phyloP scores from a whole-genome alignment of 306 rosid species.

The Cyclanthera cordifolia region DNA sequence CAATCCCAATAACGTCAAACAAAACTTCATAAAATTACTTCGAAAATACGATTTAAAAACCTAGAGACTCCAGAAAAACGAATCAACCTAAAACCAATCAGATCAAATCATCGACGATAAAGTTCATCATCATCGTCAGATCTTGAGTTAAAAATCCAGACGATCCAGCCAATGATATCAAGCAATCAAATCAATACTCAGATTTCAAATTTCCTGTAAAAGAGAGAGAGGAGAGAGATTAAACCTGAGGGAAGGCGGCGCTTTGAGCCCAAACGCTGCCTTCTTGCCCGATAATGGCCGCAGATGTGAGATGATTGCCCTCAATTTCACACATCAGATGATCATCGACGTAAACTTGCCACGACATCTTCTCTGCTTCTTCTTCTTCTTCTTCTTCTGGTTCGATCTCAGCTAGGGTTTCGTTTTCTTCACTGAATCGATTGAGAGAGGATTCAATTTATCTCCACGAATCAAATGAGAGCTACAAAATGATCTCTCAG shows the following conservation, averaged over 20 bases:
- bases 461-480: not conserved
- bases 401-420: not conserved
- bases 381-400: not conserved
- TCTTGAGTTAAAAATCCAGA: not conserved
- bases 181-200: not conserved
- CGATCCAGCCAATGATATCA: not conserved
- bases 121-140: not conserved
- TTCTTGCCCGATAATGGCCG: conserved; percentile 57
- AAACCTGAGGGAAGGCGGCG: conserved; percentile 46
- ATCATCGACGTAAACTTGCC: conserved; percentile 60
- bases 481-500: not conserved
- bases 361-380: conserved; percentile 35
- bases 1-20: not conserved
- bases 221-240: not conserved
- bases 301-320: conserved; percentile 37
- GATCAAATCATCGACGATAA: conserved; percentile 4
- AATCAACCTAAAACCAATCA: not conserved
- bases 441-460: not conserved
- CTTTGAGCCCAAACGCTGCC: conserved; percentile 75
- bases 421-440: not conserved
- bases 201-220: not conserved
- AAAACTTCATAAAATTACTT: not conserved
- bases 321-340: conserved; percentile 63
- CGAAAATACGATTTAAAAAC: not conserved
- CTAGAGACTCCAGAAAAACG: not conserved